A percentile compares a stretch with the other conserved stretches of the same genome.
Conservation (phyloP, 352 stramenopile species). For the Phytophthora pistaciae region DNA sequence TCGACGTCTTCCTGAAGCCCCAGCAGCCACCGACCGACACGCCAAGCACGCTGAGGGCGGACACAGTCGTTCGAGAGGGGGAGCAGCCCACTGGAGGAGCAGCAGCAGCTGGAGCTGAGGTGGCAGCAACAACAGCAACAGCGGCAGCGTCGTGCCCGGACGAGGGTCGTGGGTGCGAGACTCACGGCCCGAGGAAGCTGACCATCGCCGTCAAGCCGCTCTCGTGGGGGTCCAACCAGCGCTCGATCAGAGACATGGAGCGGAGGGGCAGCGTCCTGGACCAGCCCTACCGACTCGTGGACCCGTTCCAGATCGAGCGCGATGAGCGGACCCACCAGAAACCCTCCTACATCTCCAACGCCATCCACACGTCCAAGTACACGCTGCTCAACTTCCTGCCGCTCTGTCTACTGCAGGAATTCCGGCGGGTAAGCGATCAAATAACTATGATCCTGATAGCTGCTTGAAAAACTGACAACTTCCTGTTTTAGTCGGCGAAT, state of each 20-base stretch:
- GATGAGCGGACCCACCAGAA: conserved; percentile 64
- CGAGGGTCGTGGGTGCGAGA: conserved; percentile 21
- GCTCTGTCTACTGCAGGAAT: conserved; percentile 79
- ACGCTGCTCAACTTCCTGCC: conserved; percentile 76
- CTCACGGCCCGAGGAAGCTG: conserved; percentile 39
- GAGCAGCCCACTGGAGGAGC: neutral
- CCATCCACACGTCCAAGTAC: conserved; percentile 94
- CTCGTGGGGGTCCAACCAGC: conserved; percentile 8
- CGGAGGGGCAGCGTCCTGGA: conserved; percentile 24
- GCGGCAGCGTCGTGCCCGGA: neutral
- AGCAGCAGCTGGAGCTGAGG: conserved; percentile 10
- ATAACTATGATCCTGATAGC: too few species aligned
- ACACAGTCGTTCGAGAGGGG: conserved; percentile 23
- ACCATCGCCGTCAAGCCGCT: conserved; percentile 38
- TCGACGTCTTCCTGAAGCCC: conserved; percentile 4
- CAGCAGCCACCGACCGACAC: conserved; percentile 14
- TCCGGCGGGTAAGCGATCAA: conserved; percentile 67
- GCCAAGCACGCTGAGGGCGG: conserved; percentile 28
- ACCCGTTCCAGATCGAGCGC: conserved; percentile 68
- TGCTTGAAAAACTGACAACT: conserved; percentile 8
- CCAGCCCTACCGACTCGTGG: conserved; percentile 60
- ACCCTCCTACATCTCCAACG: conserved; percentile 76
- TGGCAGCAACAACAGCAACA: conserved; percentile 1
- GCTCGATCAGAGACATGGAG: conserved; percentile 29
- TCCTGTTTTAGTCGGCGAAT: conserved; percentile 92